Evolutionary conservation across 2,329 filamentous ascomycete species (phyloP).

Genomic region (Alternaria gaisen): DNA sequence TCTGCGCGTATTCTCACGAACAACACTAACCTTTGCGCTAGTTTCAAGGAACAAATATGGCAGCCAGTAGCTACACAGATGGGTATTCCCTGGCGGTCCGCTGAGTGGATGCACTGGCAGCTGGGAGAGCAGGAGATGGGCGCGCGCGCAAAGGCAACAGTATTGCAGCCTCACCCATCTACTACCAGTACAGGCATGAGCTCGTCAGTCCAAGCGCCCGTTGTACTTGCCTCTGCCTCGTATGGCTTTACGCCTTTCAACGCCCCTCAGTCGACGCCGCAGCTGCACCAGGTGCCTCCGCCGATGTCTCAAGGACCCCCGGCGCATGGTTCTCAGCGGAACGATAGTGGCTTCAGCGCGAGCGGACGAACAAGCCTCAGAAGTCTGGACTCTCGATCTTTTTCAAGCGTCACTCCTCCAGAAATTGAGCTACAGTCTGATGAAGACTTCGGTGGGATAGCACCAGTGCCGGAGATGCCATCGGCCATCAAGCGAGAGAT

Average conservation of each 20-base stretch:
- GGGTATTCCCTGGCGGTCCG: conserved; percentile 92
- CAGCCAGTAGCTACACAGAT: conserved; percentile 94
- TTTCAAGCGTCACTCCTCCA: conserved; percentile 50
- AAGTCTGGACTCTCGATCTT: conserved; percentile 40
- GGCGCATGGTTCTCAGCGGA: conserved; percentile 42
- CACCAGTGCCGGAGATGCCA: conserved; percentile 41
- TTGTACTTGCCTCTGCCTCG: conserved; percentile 31
- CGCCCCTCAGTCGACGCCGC: conserved; percentile 44
- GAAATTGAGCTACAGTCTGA: conserved; percentile 45
- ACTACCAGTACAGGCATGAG: conserved; percentile 43
- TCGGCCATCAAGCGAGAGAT: conserved; percentile 41
- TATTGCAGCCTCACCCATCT: conserved; percentile 69
- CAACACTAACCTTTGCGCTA: conserved; percentile 54
- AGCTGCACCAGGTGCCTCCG: conserved; percentile 39
- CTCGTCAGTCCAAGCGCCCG: conserved; percentile 41
- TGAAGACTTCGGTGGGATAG: conserved; percentile 46
- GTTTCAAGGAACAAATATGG: conserved; percentile 99
- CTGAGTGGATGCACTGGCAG: conserved; percentile 98
- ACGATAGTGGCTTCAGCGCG: conserved; percentile 45
- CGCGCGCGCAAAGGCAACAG: conserved; percentile 84
- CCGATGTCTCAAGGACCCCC: conserved; percentile 34
- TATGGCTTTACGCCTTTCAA: conserved; percentile 52
- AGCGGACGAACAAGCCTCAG: conserved; percentile 36
- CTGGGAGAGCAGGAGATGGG: conserved; percentile 95
- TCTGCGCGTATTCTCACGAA: not conserved